Percentiles rank a stretch among this genome's conserved stretches.
These are phyloP conservation scores for Backusella luteola DNA, from an alignment of 192 early-diverging fungal genomes.

Conservation along the genomic window DNA sequence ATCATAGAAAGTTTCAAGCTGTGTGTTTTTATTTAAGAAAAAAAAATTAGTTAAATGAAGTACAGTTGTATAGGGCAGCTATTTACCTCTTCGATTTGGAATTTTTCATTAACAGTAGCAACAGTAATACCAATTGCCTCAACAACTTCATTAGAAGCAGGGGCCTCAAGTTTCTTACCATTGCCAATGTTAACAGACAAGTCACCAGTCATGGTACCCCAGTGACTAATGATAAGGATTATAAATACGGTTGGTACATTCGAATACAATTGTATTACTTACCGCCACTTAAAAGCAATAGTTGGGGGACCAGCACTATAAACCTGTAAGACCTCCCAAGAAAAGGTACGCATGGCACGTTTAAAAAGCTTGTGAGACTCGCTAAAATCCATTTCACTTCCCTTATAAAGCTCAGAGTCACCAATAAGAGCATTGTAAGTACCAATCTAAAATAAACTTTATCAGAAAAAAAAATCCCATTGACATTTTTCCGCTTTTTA, in stretches of 20 bases:
- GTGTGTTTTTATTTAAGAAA: not conserved
- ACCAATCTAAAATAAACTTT: constrained; percentile 29
- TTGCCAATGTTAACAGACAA: constrained; percentile 32
- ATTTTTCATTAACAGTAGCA: constrained; percentile 43
- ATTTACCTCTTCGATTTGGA: constrained; percentile 39
- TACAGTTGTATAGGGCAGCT: not conserved
- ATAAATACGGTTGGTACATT: not conserved
- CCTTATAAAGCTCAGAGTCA: constrained; percentile 43
- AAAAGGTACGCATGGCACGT: constrained; percentile 36
- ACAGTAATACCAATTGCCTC: constrained; percentile 39
- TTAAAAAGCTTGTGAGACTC: constrained; percentile 47
- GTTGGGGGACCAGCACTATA: constrained; percentile 42
- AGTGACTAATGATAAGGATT: constrained; percentile 23
- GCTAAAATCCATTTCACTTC: constrained; percentile 39
- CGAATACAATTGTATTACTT: not conserved
- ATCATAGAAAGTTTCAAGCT: constrained; percentile 40
- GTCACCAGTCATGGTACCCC: constrained; percentile 41
- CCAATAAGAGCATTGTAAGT: constrained; percentile 49
- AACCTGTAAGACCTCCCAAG: constrained; percentile 45
- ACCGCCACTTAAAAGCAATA: constrained; percentile 49
- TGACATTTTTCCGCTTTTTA: constrained; percentile 6
- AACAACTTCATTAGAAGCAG: constrained; percentile 37
- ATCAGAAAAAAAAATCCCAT: not conserved
- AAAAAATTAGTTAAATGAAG: not conserved
- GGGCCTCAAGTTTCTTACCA: constrained; percentile 39